Conservation (phyloP, 129 eudicot species). For the Solidago caesia region DNA sequence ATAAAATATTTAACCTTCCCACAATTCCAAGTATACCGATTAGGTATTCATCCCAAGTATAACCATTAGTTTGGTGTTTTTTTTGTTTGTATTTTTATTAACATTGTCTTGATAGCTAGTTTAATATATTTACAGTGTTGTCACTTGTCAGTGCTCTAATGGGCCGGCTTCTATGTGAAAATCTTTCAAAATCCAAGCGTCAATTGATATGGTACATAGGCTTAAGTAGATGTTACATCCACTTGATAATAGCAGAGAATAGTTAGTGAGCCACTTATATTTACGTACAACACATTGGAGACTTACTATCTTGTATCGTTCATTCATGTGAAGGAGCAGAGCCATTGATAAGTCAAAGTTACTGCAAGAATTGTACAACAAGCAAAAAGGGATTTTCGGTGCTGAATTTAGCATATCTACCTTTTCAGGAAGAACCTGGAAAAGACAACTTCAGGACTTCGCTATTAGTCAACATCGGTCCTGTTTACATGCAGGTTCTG, state of each 20-base stretch:
- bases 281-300: neutral
- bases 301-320: slow-evolving; percentile 16
- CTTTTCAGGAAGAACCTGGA: slow-evolving; percentile 43
- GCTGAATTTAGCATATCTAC: slow-evolving; percentile 28
- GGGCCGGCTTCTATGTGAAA: too few relatives aligned
- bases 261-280: neutral
- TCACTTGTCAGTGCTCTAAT: too few relatives aligned
- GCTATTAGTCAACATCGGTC: slow-evolving; percentile 66
- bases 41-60: too few relatives aligned
- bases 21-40: too few relatives aligned
- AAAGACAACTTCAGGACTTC: slow-evolving; percentile 45
- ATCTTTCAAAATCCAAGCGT: too few relatives aligned
- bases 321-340: slow-evolving; percentile 45
- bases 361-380: slow-evolving; percentile 50
- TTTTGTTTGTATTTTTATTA: too few relatives aligned
- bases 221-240: neutral
- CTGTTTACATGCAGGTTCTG: slow-evolving; percentile 51
- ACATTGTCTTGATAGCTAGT: too few relatives aligned
- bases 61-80: too few relatives aligned
- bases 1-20: too few relatives aligned
- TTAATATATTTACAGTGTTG: too few relatives aligned
- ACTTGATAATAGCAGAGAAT: neutral
- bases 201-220: neutral
- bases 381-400: slow-evolving; percentile 38
- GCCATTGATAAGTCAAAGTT: slow-evolving; percentile 53